Base-by-base conservation (phyloP, 2,329 filamentous ascomycete species). In the Madurella fahalii region DNA sequence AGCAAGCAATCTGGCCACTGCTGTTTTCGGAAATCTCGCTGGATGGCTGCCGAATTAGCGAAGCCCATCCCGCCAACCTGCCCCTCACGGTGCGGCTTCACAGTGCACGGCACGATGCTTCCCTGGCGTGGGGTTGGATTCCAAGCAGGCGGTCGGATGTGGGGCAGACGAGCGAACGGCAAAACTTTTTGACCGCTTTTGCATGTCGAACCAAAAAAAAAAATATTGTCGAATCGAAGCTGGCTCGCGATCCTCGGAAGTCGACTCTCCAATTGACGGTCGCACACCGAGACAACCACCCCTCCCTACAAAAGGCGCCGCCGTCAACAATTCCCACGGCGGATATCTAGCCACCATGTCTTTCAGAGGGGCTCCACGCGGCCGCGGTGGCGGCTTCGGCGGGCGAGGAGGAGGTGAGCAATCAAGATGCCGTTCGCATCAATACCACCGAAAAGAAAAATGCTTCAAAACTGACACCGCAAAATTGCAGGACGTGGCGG, bases 401-500 rank as follows among this genome's bases (percentile, higher is more conserved):
- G 74, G 79, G 59, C 71, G 74, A 57, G 75, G 81, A 65, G 76
- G 78, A 63, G 75, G 77, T 72, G 69, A 72, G 70, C 67, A 63
- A 64, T 61, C 34, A 12, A 56, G 72, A 13, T n/a, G 13, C 12
- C 20, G 8, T 34, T 34, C 12, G 15, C 70, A 61, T 66, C 65
- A 59, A 11, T 40, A 13, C 7, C 15, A 40, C 15, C n/a, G n/a
- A 11, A 13, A 18, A 41, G 13, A 17, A 40, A 12, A 37, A 20
- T 11, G 34, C 15, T 17, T n/a, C 7, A 43, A 37, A 17, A 13
- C 17, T 54, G 25, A 57, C 47, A 16, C 5, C 4, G 34, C 8
- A 9, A 2, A 39, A 50, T 41, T 61, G 68, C 69, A 81, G 81
- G 81, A 59, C 81, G 83, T 60, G 82, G 82, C 69, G 82, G 82